Evolutionary conservation across 768 basidiomycete species (phyloP), one percentile per base, ranked within the genome.

Genomic region (Lactarius sp.): DNA sequence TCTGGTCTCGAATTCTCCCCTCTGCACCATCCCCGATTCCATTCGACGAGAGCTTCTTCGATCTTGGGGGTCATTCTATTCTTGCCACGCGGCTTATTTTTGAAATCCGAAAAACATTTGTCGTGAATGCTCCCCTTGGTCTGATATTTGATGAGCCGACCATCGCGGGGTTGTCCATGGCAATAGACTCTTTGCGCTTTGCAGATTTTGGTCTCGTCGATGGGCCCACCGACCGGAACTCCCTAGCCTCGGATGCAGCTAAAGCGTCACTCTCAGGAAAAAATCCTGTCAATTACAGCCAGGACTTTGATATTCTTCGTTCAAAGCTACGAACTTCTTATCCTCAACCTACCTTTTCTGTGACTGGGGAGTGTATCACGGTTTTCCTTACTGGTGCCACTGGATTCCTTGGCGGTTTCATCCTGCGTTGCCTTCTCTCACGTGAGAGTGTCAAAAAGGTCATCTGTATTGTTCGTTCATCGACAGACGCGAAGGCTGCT

Each of bases 51-150:
- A 92, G 85, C 73, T 99, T 99, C 83, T 98, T 98, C 77, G 96
- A 99, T 73, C 82, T 98, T 49, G 97, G 97, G 53, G 97, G 97
- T 7, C 97, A 99, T 76, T 98, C 97, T 16, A 98, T 99, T 70
- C 84, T 99, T 51, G 97, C 97, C 0, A 99, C 97, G 2, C 88
- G 95, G 31, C 85, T 98, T 65, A 92, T 98, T 70, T 98, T 99
- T 73, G 94, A 98, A 75, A 87, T 99, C 58, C 87, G 97, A 70
- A 97, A 95, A 75, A 78, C 81, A 0, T 97, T 98, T 73, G 86
- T 94, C 12, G 81, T 97, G 20, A 86, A 95, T 59, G 94, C 93
- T 4, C 95, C 96, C 0, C 78, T 99, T 31, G 92, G 94, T 8
- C 79, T 98, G 49, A 86, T 98, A 53, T 99, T 98, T 73, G 90